Conservation (phyloP, 352 stramenopile species). For the Phytophthora hybrid region DNA sequence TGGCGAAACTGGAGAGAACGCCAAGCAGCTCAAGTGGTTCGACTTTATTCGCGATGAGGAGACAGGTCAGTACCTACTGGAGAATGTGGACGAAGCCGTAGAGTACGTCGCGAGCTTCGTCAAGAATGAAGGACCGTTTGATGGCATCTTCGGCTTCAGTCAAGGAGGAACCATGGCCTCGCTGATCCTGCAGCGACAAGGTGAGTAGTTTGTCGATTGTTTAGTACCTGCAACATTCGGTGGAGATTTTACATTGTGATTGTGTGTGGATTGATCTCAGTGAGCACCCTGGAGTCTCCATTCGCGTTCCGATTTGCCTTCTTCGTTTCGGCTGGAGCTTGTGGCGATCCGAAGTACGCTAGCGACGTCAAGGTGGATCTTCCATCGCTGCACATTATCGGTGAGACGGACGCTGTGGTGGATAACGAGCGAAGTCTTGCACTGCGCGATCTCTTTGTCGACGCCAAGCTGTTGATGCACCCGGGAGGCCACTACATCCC, state of each 20-base stretch:
- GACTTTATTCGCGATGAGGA: constrained; percentile 62
- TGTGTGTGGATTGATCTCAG: constrained; percentile 28
- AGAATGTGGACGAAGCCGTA: constrained; percentile 67
- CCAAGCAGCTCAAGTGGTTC: constrained; percentile 81
- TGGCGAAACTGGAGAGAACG: constrained; percentile 46
- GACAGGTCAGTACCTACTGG: constrained; percentile 51
- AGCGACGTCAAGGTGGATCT: constrained; percentile 56
- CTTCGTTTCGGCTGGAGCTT: constrained; percentile 68
- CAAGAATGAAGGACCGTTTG: constrained; percentile 80
- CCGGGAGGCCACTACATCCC: constrained; percentile 87
- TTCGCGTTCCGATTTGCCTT: constrained; percentile 81
- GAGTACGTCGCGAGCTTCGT: constrained; percentile 73
- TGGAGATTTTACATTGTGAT: too few species aligned
- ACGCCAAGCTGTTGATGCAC: constrained; percentile 69
- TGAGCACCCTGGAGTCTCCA: constrained; percentile 47
- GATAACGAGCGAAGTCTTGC: constrained; percentile 60
- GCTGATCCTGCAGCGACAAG: constrained; percentile 74
- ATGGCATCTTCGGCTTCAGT: constrained; percentile 89
- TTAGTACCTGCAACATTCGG: background rate
- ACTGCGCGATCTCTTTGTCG: constrained; percentile 62
- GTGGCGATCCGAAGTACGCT: constrained; percentile 55
- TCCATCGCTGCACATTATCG: constrained; percentile 85
- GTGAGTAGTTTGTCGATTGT: constrained; percentile 21
- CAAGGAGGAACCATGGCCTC: constrained; percentile 80
- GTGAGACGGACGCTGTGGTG: constrained; percentile 80